phyloP scores from a whole-genome alignment of 2,329 filamentous ascomycete genomes.

The Colletotrichum sp. region DNA sequence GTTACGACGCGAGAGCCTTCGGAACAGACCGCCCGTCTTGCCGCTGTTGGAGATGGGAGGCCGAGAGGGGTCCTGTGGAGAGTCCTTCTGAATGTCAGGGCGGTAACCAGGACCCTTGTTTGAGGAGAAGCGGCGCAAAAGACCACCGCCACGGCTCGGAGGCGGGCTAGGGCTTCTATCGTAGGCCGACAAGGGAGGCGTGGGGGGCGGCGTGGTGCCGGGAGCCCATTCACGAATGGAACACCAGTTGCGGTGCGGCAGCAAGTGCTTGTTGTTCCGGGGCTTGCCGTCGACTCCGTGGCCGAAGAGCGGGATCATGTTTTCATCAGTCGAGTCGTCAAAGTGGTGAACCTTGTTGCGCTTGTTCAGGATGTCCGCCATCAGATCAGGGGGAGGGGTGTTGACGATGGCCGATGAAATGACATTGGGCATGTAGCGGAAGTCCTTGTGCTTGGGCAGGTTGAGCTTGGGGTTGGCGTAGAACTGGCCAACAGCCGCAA shows the following conservation, averaged over 20 bases:
- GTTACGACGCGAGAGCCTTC: constrained; percentile 43
- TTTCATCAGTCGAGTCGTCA: constrained; percentile 82
- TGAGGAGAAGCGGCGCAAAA: constrained; percentile 52
- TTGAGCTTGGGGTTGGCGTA: constrained; percentile 85
- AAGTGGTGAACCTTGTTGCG: constrained; percentile 83
- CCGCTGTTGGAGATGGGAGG: constrained; percentile 52
- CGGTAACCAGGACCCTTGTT: constrained; percentile 38
- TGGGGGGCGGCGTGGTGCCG: constrained; percentile 73
- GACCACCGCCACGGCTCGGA: constrained; percentile 33
- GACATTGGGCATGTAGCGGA: constrained; percentile 95
- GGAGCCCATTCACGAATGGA: constrained; percentile 86
- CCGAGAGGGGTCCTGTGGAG: constrained; percentile 43
- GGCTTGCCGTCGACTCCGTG: constrained; percentile 88
- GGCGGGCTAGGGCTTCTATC: constrained; percentile 46
- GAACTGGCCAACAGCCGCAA: constrained; percentile 92
- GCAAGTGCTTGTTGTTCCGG: constrained; percentile 87
- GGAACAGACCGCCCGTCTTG: constrained; percentile 26
- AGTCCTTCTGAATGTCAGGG: constrained; percentile 38
- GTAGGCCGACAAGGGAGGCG: constrained; percentile 61
- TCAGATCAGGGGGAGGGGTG: constrained; percentile 82
- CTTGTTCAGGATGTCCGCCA: constrained; percentile 92
- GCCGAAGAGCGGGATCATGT: constrained; percentile 93
- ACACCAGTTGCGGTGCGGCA: constrained; percentile 95
- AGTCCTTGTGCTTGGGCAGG: constrained; percentile 87
- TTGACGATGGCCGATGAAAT: constrained; percentile 96